These are phyloP conservation scores for Mucor indicus DNA, from an alignment of 371 early-diverging fungal genomes.

Conservation along the genomic window DNA sequence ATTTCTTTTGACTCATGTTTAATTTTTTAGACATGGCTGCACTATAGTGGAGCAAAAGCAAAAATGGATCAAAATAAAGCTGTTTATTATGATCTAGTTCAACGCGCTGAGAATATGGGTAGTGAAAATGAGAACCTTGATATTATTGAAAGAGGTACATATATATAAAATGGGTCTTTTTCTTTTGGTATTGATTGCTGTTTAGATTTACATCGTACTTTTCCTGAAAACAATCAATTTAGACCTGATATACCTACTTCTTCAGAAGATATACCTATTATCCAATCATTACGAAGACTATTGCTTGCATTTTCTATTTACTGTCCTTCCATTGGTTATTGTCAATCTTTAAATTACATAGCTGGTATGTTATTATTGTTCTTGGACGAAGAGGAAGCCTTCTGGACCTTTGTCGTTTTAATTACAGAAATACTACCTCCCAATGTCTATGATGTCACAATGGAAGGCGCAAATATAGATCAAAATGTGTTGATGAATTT, in stretches of 20 bases:
- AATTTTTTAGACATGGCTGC: conserved; percentile 66
- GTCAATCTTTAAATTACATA: conserved; percentile 85
- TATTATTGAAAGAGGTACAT: conserved; percentile 66
- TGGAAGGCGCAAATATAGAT: conserved; percentile 80
- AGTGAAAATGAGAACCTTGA: conserved; percentile 66
- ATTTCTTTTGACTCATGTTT: not conserved
- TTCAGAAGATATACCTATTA: conserved; percentile 32
- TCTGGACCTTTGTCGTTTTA: conserved; percentile 77
- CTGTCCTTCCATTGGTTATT: conserved; percentile 77
- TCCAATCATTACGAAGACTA: conserved; percentile 67
- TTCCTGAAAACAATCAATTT: conserved; percentile 74
- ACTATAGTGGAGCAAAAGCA: conserved; percentile 80
- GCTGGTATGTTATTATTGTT: conserved; percentile 79
- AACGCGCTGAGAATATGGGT: conserved; percentile 51
- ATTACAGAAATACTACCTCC: conserved; percentile 74
- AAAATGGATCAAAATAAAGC: conserved; percentile 59
- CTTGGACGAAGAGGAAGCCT: conserved; percentile 77
- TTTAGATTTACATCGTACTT: conserved; percentile 79
- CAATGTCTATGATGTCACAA: conserved; percentile 74
- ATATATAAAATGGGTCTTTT: too few species aligned
- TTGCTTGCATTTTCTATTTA: conserved; percentile 69
- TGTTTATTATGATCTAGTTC: conserved; percentile 54
- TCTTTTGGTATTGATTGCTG: too few species aligned
- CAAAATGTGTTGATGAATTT: conserved; percentile 75
- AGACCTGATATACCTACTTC: conserved; percentile 8